Evolutionary conservation across 441 rosid genomes (phyloP).

Genomic region (Viola pubescens): DNA sequence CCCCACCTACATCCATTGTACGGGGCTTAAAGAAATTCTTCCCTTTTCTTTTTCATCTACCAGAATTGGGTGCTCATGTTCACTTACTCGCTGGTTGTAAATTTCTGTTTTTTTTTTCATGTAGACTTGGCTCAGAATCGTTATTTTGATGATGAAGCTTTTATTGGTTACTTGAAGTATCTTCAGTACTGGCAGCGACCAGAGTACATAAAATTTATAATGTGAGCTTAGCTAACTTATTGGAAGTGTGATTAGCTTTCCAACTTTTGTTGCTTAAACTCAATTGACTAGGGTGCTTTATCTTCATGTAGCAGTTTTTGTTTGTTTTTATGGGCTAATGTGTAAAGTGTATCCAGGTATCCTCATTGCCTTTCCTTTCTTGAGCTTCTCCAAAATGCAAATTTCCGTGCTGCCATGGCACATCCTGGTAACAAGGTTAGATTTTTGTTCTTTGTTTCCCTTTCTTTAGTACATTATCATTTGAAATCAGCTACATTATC

Average conservation of each 20-base stretch:
- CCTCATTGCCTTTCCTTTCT: conserved; percentile 90
- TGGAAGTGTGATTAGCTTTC: neutral
- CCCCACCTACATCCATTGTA: conserved; percentile 95
- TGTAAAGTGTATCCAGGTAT: conserved; percentile 53
- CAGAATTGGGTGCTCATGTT: conserved; percentile 11
- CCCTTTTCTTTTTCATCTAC: neutral
- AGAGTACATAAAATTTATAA: conserved; percentile 77
- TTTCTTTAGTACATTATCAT: neutral
- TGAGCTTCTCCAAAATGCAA: conserved; percentile 89
- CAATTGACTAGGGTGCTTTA: neutral
- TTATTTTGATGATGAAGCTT: conserved; percentile 93
- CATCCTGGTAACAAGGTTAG: conserved; percentile 93
- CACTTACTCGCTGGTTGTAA: neutral
- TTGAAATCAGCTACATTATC: too few species aligned
- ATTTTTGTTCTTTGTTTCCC: conserved; percentile 13
- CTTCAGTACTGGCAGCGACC: conserved; percentile 96
- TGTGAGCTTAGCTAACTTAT: conserved; percentile 45
- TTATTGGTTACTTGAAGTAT: conserved; percentile 90
- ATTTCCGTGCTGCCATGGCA: conserved; percentile 90
- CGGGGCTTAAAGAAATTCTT: conserved; percentile 11
- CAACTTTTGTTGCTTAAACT: neutral
- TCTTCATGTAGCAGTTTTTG: neutral
- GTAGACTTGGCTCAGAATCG: conserved; percentile 98
- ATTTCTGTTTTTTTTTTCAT: conserved; percentile 5
- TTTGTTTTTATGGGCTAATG: conserved; percentile 7